Base-by-base conservation (phyloP, 345 rosid genomes). In the Gossypium bickii region DNA sequence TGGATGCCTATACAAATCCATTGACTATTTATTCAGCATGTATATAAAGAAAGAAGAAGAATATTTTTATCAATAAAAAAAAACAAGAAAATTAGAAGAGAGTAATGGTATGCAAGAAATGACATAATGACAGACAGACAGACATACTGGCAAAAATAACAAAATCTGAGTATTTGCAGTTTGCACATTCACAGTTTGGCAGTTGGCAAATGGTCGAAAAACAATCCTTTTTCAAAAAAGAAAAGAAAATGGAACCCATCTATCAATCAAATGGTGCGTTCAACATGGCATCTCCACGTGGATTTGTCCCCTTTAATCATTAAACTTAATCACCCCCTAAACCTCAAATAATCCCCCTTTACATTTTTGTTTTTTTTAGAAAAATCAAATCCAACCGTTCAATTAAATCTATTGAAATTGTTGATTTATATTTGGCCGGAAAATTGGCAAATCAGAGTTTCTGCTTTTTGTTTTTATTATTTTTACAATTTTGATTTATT, bases 41-140 rank as follows among this genome's bases (percentile, higher is more conserved):
- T 29, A 29, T 29, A 29, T 29, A 29, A 29, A 3, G 38, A 29
- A 29, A 29, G 5, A 29, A 29, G 0, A 29, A 29, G 0, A 29
- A 29, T 29, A 29, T 29, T 29, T 27, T 29, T 29, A 29, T 29
- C 41, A 34, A 34, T 5, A 34, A 34, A 34, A 34, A 34, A 29
- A 5, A 34, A 47, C 2, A 12, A 48, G 52, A 12, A 48, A 18
- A 18, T 17, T 52, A 57, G 12, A 2, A 57, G 10, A 20, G 27
- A 20, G 67, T 16, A 17, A 63, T 29, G 24, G 47, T 63, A 29
- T 38, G 12, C 47, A 63, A 17, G 20, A 7, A 25, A 63, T 34
- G 67, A 34, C 67, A 63, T 34, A 7, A 20, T 66, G 70, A 20
- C 70, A 66, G 70, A 44, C 55, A 66, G 38, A 57, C 61, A 57